Evolutionary conservation across 371 early-diverging fungal species (phyloP).

Genomic region (Mucor plumbeus): DNA sequence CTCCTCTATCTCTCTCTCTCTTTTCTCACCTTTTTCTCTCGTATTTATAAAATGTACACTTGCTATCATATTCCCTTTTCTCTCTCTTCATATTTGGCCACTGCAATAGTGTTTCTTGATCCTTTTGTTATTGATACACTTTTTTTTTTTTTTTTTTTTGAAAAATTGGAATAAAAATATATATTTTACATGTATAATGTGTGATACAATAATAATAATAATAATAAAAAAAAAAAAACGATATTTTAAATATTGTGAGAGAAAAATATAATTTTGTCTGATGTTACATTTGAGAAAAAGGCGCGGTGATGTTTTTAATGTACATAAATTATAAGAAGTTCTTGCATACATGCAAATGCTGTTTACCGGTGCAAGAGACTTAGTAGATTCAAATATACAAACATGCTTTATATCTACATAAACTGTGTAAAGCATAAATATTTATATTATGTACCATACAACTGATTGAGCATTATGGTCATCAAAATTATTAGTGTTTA

Average conservation of each 20-base stretch:
- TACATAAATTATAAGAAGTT: neutral
- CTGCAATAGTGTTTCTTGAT: neutral
- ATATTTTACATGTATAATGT: neutral
- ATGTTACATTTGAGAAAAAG: too few relatives aligned
- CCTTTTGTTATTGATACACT: neutral
- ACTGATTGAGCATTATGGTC: too few relatives aligned
- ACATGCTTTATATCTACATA: too few relatives aligned
- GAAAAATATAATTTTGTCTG: too few relatives aligned
- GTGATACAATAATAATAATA: slow-evolving; percentile 2
- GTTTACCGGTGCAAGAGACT: too few relatives aligned
- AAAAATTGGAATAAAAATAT: neutral
- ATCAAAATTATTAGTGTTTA: too few relatives aligned
- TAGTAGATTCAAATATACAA: too few relatives aligned
- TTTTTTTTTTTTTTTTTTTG: neutral
- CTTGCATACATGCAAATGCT: too few relatives aligned
- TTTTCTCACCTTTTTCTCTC: neutral
- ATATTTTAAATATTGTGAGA: neutral
- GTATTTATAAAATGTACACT: slow-evolving; percentile 3
- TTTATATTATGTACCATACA: too few relatives aligned
- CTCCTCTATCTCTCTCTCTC: neutral
- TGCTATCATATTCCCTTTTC: neutral
- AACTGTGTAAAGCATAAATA: too few relatives aligned
- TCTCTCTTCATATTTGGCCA: too few relatives aligned
- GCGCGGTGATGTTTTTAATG: neutral
- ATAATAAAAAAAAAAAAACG: too few relatives aligned